These are phyloP conservation scores for Sutorius australiensis DNA, from an alignment of 768 basidiomycete genomes.

Conservation along the genomic window DNA sequence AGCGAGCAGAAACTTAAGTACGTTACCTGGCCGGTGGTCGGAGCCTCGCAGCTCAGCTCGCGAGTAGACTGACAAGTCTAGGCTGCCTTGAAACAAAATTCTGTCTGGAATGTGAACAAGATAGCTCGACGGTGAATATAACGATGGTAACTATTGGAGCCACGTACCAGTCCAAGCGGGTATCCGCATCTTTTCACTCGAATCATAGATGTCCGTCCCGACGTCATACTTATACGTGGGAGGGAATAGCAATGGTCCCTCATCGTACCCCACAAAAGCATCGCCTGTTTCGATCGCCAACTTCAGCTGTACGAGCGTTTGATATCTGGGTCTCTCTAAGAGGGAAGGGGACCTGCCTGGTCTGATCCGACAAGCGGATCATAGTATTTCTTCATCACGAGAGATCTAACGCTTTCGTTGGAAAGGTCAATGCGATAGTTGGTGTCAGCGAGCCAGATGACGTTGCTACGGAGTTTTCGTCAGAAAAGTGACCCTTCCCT, in stretches of 20 bases:
- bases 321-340: neutral
- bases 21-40: slow-evolving; percentile 87
- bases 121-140: neutral
- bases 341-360: slow-evolving; percentile 54
- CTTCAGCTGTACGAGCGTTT: slow-evolving; percentile 50
- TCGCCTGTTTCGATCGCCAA: slow-evolving; percentile 66
- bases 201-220: slow-evolving; percentile 84
- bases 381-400: slow-evolving; percentile 61
- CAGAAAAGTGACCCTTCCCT: neutral
- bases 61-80: slow-evolving; percentile 77
- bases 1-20: neutral
- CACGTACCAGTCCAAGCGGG: slow-evolving; percentile 93
- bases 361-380: slow-evolving; percentile 77
- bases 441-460: slow-evolving; percentile 92
- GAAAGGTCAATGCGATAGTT: slow-evolving; percentile 92
- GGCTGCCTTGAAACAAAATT: slow-evolving; percentile 78
- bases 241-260: slow-evolving; percentile 86
- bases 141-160: neutral
- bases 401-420: slow-evolving; percentile 72
- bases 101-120: slow-evolving; percentile 59
- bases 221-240: slow-evolving; percentile 94
- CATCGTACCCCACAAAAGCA: slow-evolving; percentile 80
- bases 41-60: slow-evolving; percentile 86
- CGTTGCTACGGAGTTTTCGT: slow-evolving; percentile 54
- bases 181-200: slow-evolving; percentile 92